phyloP scores from a whole-genome alignment of 2,329 filamentous ascomycete species.

The Ophiostoma pallidulum region DNA sequence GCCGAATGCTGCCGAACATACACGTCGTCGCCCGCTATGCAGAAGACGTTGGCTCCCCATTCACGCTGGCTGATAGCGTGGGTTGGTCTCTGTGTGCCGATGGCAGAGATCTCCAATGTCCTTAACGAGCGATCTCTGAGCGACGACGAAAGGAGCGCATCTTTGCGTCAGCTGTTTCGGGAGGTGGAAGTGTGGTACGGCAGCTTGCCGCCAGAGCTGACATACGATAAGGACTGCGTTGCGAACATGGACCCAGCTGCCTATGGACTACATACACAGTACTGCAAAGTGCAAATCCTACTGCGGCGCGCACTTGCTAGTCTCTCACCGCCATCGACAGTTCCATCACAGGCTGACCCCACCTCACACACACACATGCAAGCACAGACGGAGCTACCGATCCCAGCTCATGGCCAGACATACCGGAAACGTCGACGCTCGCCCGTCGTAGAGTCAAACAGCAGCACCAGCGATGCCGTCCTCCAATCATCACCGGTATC shows the following conservation, averaged over 20 bases:
- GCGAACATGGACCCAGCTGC: conserved; percentile 7
- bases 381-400: too few relatives aligned
- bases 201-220: conserved; percentile 4
- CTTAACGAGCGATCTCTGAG: conserved; percentile 1
- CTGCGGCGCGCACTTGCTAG: background rate
- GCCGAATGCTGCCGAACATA: background rate
- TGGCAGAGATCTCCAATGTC: conserved; percentile 7
- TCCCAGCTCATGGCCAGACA: too few relatives aligned
- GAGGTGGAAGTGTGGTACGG: conserved; percentile 9
- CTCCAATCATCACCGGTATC: background rate
- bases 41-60: background rate
- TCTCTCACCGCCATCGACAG: background rate
- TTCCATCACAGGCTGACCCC: background rate
- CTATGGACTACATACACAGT: conserved; percentile 8
- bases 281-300: conserved; percentile 12
- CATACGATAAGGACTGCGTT: conserved; percentile 4
- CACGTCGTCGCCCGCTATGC: background rate
- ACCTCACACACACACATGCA: background rate
- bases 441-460: background rate
- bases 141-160: background rate
- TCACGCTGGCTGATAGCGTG: conserved; percentile 9
- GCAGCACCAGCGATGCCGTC: background rate
- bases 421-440: background rate
- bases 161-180: background rate
- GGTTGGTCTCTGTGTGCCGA: conserved; percentile 3